A percentile compares a stretch with the other conserved stretches of the same genome.
These are phyloP conservation scores for Boletus subparvulus DNA, from an alignment of 768 basidiomycete species.

Conservation along the genomic window DNA sequence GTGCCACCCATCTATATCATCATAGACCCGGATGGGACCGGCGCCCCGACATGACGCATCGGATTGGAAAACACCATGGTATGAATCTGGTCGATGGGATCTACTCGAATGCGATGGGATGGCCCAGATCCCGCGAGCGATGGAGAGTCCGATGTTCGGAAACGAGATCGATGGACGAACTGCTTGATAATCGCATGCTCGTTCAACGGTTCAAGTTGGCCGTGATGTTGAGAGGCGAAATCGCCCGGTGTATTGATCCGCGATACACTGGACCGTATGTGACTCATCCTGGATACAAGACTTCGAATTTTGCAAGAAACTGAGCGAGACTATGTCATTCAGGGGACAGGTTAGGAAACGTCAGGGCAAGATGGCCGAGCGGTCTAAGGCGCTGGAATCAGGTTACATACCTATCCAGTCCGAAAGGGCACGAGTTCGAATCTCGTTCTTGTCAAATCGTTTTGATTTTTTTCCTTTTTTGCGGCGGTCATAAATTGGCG, in stretches of 20 bases:
- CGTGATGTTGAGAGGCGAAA: too few relatives aligned
- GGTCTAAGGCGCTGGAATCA: slow-evolving; percentile 62
- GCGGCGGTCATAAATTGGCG: too few relatives aligned
- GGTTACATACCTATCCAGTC: slow-evolving; percentile 29
- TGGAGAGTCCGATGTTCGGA: not conserved
- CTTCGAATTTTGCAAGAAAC: too few relatives aligned
- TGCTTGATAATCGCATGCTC: not conserved
- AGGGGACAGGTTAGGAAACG: not conserved
- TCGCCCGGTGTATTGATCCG: too few relatives aligned
- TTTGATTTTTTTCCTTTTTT: slow-evolving; percentile 10
- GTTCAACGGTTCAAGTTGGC: not conserved
- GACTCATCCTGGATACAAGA: too few relatives aligned
- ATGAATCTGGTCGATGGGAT: not conserved
- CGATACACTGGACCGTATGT: too few relatives aligned
- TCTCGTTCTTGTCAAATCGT: slow-evolving; percentile 35
- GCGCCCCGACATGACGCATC: not conserved
- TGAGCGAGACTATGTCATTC: not conserved
- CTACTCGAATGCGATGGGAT: not conserved
- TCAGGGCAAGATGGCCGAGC: slow-evolving; percentile 51
- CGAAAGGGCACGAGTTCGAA: slow-evolving; percentile 39
- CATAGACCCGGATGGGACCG: not conserved
- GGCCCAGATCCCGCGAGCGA: not conserved
- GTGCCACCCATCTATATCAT: not conserved
- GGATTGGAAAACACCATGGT: not conserved
- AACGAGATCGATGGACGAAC: not conserved